Evolutionary conservation across 2,329 filamentous ascomycete genomes (phyloP), one percentile per base, ranked within the genome.

Genomic region (Calonectria pteridis): DNA sequence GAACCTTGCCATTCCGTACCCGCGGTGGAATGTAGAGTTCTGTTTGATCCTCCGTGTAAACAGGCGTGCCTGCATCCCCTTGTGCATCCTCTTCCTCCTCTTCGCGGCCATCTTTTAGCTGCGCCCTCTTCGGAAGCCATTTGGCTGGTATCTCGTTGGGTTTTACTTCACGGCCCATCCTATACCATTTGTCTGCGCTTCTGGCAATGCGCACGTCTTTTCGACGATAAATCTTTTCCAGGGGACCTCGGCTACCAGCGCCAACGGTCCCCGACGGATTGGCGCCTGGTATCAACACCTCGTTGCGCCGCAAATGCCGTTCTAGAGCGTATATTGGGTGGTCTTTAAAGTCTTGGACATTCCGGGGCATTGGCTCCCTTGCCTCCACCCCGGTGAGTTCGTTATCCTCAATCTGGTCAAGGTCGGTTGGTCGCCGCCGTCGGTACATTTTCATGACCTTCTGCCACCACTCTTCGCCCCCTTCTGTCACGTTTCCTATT

Each of bases 161-260:
- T 77, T 92, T 94, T 10, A 99, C 91, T 76, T 95, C 93, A 31
- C 95, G 90, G 0, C 97, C 97, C 73, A 96, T 85, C 2, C 96
- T 92, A 83, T 97, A 98, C 97, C 97, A 99, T 76, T 94, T 95
- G 77, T 98, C 95, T 4, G 92, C 92, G 75, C 92, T 97, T 75
- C 93, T 91, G 1, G 95, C 95, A 6, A 92, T 81, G 67, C 94
- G 92, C 0, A 99, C 95, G 81, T 98, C 95, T 62, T 89, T 89
- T 4, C 97, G 91, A 29, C 96, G 92, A 82, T 95, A 99, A 0
- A 99, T 93, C 66, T 91, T 91, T 82, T 98, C 96, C 74, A 96
- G 85, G 0, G 86, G 80, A 75, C 90, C 84, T 82, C 90, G 88
- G 83, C 89, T 86, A 2, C 94, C 93, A 5, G 92, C 91, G 13